A percentile compares a stretch with the other conserved stretches of the same genome.
Conservation (phyloP, 2,329 filamentous ascomycete species). For the Verticillium albo-atrum region DNA sequence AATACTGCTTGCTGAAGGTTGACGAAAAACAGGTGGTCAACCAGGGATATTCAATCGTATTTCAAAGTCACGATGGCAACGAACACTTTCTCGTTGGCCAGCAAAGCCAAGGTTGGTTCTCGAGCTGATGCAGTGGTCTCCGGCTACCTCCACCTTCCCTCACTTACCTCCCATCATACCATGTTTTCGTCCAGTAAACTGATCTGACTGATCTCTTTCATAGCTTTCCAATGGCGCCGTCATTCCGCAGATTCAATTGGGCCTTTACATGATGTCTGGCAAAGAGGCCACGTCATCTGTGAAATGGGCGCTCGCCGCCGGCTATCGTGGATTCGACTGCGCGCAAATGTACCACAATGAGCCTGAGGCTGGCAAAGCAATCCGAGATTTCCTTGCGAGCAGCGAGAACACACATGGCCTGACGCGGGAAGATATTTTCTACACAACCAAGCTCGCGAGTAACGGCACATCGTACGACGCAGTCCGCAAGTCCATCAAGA, state of each 20-base stretch:
- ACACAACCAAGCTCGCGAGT: conserved; percentile 72
- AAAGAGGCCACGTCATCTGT: conserved; percentile 55
- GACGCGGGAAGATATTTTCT: conserved; percentile 67
- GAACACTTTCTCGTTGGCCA: not conserved
- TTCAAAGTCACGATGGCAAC: not conserved
- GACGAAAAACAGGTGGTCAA: too few species aligned
- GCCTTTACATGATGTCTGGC: conserved; percentile 67
- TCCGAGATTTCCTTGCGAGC: conserved; percentile 50
- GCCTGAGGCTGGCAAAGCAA: conserved; percentile 61
- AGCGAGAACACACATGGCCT: conserved; percentile 43
- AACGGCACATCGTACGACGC: conserved; percentile 62
- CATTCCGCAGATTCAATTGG: conserved; percentile 70
- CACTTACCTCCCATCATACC: not conserved
- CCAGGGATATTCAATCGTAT: too few species aligned
- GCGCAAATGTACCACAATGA: conserved; percentile 65
- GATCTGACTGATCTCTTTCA: too few species aligned
- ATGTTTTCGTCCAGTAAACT: too few species aligned
- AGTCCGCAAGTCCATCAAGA: conserved; percentile 61
- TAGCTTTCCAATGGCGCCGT: conserved; percentile 59
- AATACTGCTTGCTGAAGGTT: too few species aligned
- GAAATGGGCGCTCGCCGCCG: conserved; percentile 48
- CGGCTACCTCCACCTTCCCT: too few species aligned
- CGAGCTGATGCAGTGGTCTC: too few species aligned
- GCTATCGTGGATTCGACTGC: conserved; percentile 47
- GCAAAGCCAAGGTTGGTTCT: not conserved